Evolutionary conservation across 805 yeast species (phyloP).

Genomic region (Cyberlindnera euphorbiiphila): DNA sequence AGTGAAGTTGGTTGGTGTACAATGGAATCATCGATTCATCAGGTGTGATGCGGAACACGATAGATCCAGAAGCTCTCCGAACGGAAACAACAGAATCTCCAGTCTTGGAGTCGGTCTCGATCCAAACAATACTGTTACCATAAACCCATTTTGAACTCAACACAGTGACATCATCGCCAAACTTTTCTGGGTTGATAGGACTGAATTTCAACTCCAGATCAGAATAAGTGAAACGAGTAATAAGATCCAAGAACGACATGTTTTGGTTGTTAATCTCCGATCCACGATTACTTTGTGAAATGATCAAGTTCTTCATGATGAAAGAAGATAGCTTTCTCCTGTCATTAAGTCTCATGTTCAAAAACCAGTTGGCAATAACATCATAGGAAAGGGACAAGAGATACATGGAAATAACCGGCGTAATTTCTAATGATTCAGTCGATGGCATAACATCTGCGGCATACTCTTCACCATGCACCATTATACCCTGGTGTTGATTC

Average conservation of each 20-base stretch:
- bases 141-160: conserved; percentile 51
- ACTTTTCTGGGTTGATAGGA: conserved; percentile 24
- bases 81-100: conserved; percentile 52
- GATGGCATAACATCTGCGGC: conserved; percentile 53
- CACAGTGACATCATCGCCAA: conserved; percentile 24
- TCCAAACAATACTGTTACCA: conserved; percentile 53
- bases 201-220: conserved; percentile 52
- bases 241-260: conserved; percentile 62
- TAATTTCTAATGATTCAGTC: conserved; percentile 41
- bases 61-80: conserved; percentile 66
- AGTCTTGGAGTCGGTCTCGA: conserved; percentile 46
- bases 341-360: conserved; percentile 55
- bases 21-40: conserved; percentile 37
- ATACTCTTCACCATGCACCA: conserved; percentile 39
- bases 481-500: conserved; percentile 29
- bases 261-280: conserved; percentile 41
- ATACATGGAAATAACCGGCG: conserved; percentile 55
- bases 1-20: conserved; percentile 24
- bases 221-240: conserved; percentile 61
- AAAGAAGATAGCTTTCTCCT: conserved; percentile 60
- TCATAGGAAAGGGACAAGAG: conserved; percentile 59
- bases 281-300: conserved; percentile 35
- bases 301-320: conserved; percentile 52
- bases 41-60: conserved; percentile 42
- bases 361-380: conserved; percentile 68